Evolutionary conservation across 148 eudicot genomes (phyloP).

Genomic region (Selenicereus undatus): DNA sequence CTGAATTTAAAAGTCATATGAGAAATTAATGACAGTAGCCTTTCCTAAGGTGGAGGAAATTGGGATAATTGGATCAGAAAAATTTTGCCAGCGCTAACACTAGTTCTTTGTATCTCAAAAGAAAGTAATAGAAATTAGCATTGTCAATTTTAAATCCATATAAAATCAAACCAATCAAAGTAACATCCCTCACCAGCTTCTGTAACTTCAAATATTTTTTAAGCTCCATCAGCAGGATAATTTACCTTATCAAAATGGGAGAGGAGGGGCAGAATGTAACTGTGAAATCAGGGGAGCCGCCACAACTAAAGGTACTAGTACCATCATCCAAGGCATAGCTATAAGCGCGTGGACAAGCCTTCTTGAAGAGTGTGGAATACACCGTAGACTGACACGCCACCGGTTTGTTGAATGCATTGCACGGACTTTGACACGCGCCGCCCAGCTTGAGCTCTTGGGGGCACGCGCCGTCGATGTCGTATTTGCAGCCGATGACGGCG

Average conservation of each 20-base stretch:
- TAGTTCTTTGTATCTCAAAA: too few relatives aligned
- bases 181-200: too few relatives aligned
- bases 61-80: too few relatives aligned
- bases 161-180: too few relatives aligned
- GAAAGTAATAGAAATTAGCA: too few relatives aligned
- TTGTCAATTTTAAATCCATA: too few relatives aligned
- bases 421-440: conserved; percentile 45
- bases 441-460: conserved; percentile 33
- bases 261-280: conserved; percentile 59
- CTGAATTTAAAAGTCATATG: too few relatives aligned
- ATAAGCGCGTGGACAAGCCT: conserved; percentile 40
- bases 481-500: conserved; percentile 42
- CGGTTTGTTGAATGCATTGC: conserved; percentile 30
- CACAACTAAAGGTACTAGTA: conserved; percentile 43
- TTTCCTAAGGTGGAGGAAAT: too few relatives aligned
- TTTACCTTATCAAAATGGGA: not conserved
- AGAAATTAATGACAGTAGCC: too few relatives aligned
- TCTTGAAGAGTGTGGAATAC: conserved; percentile 18
- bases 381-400: conserved; percentile 35
- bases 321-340: conserved; percentile 28
- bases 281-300: conserved; percentile 35
- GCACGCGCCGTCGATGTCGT: conserved; percentile 36
- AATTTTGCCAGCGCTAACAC: too few relatives aligned
- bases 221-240: not conserved
- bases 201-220: too few relatives aligned